phyloP scores from a whole-genome alignment of 805 yeast genomes.

The Nakazawaea anatomiae region DNA sequence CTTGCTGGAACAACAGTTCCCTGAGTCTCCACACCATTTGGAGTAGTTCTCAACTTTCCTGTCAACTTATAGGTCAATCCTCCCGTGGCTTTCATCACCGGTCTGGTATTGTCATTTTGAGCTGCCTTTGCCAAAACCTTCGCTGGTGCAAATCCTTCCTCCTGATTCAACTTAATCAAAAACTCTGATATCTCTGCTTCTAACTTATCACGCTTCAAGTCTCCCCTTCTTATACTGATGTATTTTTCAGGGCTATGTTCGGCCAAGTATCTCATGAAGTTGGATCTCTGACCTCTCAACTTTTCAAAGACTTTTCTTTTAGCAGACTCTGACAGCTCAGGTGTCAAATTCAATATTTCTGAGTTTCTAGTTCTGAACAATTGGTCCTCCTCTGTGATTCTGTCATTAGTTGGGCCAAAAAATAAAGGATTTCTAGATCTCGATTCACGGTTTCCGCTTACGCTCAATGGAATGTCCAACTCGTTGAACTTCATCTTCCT shows the following conservation, averaged over 20 bases:
- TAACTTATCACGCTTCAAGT: slow-evolving; percentile 17
- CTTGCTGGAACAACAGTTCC: slow-evolving; percentile 66
- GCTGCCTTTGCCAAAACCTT: slow-evolving; percentile 16
- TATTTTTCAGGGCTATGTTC: slow-evolving; percentile 40
- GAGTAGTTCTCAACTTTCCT: slow-evolving; percentile 65
- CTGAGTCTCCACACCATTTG: slow-evolving; percentile 55
- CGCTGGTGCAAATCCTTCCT: slow-evolving; percentile 13
- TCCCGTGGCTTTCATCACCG: slow-evolving; percentile 57
- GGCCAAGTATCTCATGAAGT: slow-evolving; percentile 51
- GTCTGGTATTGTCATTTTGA: slow-evolving; percentile 15
- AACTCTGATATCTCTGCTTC: slow-evolving; percentile 34
- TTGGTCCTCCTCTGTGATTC: slow-evolving; percentile 18
- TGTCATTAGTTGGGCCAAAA: slow-evolving; percentile 3
- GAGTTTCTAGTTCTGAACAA: slow-evolving; percentile 20
- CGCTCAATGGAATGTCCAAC: slow-evolving; percentile 45
- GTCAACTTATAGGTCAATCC: slow-evolving; percentile 66
- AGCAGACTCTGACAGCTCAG: slow-evolving; percentile 21
- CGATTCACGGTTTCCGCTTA: slow-evolving; percentile 16
- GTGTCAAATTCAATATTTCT: slow-evolving; percentile 24
- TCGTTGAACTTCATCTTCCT: slow-evolving; percentile 65
- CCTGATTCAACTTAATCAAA: slow-evolving; percentile 21
- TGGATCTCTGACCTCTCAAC: slow-evolving; percentile 41
- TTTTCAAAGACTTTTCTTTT: slow-evolving; percentile 29
- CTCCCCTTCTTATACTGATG: slow-evolving; percentile 23
- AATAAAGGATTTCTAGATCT: slow-evolving; percentile 13